These are phyloP conservation scores for Coccomyxa sp. DNA, from an alignment of 139 green algal species.

Conservation along the genomic window DNA sequence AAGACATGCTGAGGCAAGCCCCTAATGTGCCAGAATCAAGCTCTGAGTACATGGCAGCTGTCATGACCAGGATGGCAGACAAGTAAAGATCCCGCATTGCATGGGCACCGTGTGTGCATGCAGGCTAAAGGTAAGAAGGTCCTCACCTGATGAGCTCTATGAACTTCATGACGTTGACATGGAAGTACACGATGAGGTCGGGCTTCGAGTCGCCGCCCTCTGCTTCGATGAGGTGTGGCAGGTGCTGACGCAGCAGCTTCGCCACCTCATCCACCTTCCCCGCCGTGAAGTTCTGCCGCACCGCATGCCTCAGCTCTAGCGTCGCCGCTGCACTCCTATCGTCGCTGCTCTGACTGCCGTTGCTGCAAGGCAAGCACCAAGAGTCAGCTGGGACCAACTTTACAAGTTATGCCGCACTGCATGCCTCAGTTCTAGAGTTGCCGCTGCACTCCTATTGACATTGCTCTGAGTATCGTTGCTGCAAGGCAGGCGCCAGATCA, in stretches of 20 bases:
- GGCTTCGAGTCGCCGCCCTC: neutral
- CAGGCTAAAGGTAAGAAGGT: too few relatives aligned
- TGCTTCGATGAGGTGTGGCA: neutral
- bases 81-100: too few relatives aligned
- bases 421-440: too few relatives aligned
- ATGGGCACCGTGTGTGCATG: too few relatives aligned
- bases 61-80: too few relatives aligned
- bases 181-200: slow-evolving; percentile 48
- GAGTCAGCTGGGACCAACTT: neutral
- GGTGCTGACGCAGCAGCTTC: slow-evolving; percentile 22
- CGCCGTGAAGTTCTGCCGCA: slow-evolving; percentile 31
- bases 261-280: slow-evolving; percentile 39
- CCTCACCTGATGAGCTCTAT: slow-evolving; percentile 72
- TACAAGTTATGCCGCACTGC: too few relatives aligned
- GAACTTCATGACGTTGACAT: slow-evolving; percentile 69
- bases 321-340: neutral
- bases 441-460: too few relatives aligned
- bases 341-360: neutral
- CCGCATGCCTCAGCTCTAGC: slow-evolving; percentile 22
- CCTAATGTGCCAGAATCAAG: too few relatives aligned
- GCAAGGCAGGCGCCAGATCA: too few relatives aligned
- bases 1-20: too few relatives aligned
- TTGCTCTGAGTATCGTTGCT: too few relatives aligned
- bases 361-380: neutral
- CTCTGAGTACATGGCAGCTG: too few relatives aligned